A percentile compares a stretch with the other conserved stretches of the same genome.
Conservation (phyloP, 768 basidiomycete genomes). For the Guyanaporus albipodus region DNA sequence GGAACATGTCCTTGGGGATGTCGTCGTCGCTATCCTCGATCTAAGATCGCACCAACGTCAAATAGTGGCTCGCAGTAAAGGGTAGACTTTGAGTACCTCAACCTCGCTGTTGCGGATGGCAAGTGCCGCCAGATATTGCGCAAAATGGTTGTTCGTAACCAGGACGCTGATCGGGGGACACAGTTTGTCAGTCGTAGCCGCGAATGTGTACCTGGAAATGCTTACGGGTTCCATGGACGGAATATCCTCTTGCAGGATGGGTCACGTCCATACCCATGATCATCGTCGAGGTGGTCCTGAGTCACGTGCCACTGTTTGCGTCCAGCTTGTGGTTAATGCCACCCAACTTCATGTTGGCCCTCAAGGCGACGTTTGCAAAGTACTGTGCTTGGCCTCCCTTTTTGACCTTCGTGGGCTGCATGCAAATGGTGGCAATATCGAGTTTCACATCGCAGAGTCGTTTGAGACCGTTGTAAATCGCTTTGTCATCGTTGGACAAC, state of each 20-base stretch:
- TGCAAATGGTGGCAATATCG: constrained; percentile 63
- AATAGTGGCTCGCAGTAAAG: background rate
- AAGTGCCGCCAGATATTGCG: constrained; percentile 47
- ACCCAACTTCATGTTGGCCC: constrained; percentile 54
- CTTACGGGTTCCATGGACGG: constrained; percentile 44
- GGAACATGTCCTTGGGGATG: constrained; percentile 43
- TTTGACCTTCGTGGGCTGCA: constrained; percentile 62
- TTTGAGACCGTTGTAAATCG: constrained; percentile 49
- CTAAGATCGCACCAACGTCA: background rate
- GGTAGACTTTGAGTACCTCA: constrained; percentile 44
- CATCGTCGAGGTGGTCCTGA: constrained; percentile 44
- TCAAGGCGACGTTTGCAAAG: constrained; percentile 52
- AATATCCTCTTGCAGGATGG: constrained; percentile 62
- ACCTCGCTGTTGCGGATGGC: constrained; percentile 53
- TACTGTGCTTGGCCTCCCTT: constrained; percentile 47
- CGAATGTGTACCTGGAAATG: background rate
- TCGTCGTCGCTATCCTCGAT: constrained; percentile 35
- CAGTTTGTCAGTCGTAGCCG: background rate
- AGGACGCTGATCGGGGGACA: constrained; percentile 36
- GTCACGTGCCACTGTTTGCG: constrained; percentile 36
- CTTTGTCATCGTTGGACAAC: constrained; percentile 44
- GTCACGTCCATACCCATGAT: constrained; percentile 64
- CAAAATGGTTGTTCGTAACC: constrained; percentile 45
- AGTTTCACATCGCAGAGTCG: constrained; percentile 45
- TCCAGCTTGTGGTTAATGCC: constrained; percentile 50